Evolutionary conservation across 768 basidiomycete species (phyloP).

Genomic region (Bullera alba): DNA sequence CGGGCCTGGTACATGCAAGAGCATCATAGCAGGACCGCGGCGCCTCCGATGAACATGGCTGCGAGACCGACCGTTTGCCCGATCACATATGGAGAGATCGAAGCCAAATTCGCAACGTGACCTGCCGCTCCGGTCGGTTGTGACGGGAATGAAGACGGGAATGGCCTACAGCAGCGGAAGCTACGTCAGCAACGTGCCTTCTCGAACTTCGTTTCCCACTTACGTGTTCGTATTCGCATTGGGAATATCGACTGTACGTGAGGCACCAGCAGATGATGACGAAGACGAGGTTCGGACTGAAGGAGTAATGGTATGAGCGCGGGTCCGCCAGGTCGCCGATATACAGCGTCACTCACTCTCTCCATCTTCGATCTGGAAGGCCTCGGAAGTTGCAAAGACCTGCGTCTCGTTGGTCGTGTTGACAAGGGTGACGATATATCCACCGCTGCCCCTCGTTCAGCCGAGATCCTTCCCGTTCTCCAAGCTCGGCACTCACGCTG

Average conservation of each 20-base stretch:
- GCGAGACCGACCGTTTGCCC: neutral
- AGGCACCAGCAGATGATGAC: neutral
- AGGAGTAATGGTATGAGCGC: neutral
- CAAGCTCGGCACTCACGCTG: slow-evolving; percentile 13
- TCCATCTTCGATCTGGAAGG: slow-evolving; percentile 31
- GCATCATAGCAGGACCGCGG: too few relatives aligned
- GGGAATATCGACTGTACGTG: neutral
- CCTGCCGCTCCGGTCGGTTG: neutral
- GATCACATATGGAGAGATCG: neutral
- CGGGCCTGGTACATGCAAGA: too few relatives aligned
- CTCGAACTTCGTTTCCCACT: neutral
- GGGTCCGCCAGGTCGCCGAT: neutral
- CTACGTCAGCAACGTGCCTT: neutral
- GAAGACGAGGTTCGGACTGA: neutral
- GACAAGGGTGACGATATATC: slow-evolving; percentile 31
- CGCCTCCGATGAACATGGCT: too few relatives aligned
- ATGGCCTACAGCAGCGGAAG: neutral
- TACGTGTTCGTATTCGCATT: neutral
- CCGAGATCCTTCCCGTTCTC: neutral
- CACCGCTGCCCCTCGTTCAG: slow-evolving; percentile 5
- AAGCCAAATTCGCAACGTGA: neutral
- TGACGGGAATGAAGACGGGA: neutral
- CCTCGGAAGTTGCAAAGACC: slow-evolving; percentile 24
- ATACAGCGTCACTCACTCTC: slow-evolving; percentile 13
- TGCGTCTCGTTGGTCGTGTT: slow-evolving; percentile 29